Evolutionary conservation across 2,329 filamentous ascomycete genomes (phyloP).

Genomic region (Monilinia vaccinii-corymbosi): DNA sequence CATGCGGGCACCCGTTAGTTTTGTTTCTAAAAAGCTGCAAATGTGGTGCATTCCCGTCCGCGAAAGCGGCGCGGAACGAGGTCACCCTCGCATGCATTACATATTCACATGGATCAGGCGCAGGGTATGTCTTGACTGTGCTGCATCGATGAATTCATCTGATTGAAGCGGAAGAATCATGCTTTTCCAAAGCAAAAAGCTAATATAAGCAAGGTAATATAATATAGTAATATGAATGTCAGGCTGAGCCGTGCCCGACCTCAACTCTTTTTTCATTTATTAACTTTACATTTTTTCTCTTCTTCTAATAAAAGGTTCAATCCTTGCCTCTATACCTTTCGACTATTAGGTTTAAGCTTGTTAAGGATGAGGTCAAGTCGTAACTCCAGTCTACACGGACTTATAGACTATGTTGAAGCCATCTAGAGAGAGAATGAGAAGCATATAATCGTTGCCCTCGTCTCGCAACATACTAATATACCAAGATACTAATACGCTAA

Average conservation of each 20-base stretch:
- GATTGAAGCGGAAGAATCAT: neutral
- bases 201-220: neutral
- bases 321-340: neutral
- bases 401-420: too few species aligned
- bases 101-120: conserved; percentile 4
- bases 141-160: neutral
- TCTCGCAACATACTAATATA: neutral
- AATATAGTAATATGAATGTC: neutral
- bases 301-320: too few species aligned
- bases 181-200: neutral
- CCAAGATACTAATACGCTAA: too few species aligned
- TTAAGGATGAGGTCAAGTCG: neutral
- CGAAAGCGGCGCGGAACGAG: conserved; percentile 25
- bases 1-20: conserved; percentile 26
- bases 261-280: neutral
- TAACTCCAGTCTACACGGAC: neutral
- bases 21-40: conserved; percentile 14
- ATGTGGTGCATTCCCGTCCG: conserved; percentile 22
- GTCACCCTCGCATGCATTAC: conserved; percentile 9
- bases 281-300: neutral
- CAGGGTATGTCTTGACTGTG: neutral
- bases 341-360: neutral
- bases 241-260: neutral
- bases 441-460: neutral
- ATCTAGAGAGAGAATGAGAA: too few species aligned